Evolutionary conservation across 192 early-diverging fungal species (phyloP), one percentile per base, ranked within the genome.

Genomic region (Podila minutissima): DNA sequence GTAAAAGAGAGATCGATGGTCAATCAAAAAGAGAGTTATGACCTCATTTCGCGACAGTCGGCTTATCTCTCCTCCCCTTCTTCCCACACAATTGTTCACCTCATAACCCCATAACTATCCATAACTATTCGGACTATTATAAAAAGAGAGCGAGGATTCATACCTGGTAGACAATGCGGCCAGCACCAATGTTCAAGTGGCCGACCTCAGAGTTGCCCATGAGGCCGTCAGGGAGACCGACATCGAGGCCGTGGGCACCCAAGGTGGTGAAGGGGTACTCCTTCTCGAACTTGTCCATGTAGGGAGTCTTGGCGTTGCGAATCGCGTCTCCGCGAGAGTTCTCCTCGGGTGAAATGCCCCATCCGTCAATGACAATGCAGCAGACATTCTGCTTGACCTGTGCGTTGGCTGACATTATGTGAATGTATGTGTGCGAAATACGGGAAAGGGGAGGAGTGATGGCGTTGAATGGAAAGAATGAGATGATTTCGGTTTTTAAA

Each of bases 181-280:
- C 98, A 59, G 98, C 98, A 63, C 98, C 98, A 91, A 99, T 97
- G 90, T 99, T 99, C 81, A 99, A 85, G 76, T 99, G 98, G 13
- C 98, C 98, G 53, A 99, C 98, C 86, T 99, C 98, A 53, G 95
- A 96, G 91, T 99, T 99, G 67, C 97, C 98, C 98, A 99, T 99
- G 64, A 99, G 89, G 11, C 96, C 98, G n/a, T 97, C 97, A 15
- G 97, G 97, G 37, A 99, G 89, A 62, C 98, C 98, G 58, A 99
- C 98, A 33, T 92, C 89, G 37, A 94, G 89, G 31, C 98, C 98
- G 76, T 99, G 97, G n/a, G 98, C 98, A 62, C 85, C 91, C 48
- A 99, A 87, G 51, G 88, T 86, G 20, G 92, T 92, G 77, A 85
- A 95, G 38, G 91, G 91, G 75, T 95, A 91, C 35, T 89, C 83